Base-by-base conservation (phyloP, 2,329 filamentous ascomycete species). In the Alternaria sp. region DNA sequence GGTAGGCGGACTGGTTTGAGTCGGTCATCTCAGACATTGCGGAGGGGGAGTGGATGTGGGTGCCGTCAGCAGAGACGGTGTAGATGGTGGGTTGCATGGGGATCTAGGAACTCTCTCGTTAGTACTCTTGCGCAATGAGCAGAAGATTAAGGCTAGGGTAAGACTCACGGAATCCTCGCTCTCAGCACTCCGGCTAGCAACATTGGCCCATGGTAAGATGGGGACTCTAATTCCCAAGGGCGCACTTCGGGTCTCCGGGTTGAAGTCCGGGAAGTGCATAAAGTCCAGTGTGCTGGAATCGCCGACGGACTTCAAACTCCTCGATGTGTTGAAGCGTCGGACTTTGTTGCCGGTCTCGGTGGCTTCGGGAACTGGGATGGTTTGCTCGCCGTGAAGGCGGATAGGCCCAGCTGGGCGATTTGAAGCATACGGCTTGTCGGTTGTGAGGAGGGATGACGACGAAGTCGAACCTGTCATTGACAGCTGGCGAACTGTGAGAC, bases 251-350 rank as follows among this genome's bases (percentile, higher is more conserved):
- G 73, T 67, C 51, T 84, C 81, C 32, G 82, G 76, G 52, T 83
- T 79, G 66, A 83, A 80, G 57, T 81, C 80, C 36, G 87, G 87
- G 67, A 89, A 81, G 79, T 85, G 89, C 68, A 84, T 84, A 71
- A 89, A 89, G 80, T 90, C 87, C 61, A 90, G 86, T 43, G 87
- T 87, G 41, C 86, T 88, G 60, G 77, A 80, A 78, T 89, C 87
- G 55, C 85, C 82, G 64, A 85, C 81, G 28, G 85, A 78, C 74
- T 88, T 88, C 54, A 83, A 78, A 62, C 82, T 77, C 62, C 85
- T 85, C 64, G 84, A 86, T 62, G 87, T 88, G 79, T 89, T 89
- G 83, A 90, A 89, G 72, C 85, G 82, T 57, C 86, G 84, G 77
- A 78, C 67, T 54, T 76, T 66, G 59, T 69, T 73, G 54, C 65